Evolutionary conservation across 2,329 filamentous ascomycete species (phyloP).

Genomic region (Talaromyces sp.): DNA sequence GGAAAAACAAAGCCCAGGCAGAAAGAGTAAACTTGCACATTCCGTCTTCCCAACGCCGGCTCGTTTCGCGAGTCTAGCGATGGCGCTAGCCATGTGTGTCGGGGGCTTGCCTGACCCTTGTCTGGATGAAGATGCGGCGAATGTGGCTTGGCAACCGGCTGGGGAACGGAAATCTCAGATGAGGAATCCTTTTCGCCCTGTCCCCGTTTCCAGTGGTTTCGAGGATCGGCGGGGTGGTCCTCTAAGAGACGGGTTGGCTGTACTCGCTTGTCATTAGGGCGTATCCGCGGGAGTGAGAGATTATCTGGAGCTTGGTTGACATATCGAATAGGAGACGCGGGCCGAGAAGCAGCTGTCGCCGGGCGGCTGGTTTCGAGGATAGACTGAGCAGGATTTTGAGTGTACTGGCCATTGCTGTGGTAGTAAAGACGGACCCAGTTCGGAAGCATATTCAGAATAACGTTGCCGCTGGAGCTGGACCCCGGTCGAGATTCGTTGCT

Average conservation of each 20-base stretch:
- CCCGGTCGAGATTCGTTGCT: conserved; percentile 27
- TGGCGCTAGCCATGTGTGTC: conserved; percentile 69
- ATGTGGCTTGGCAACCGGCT: conserved; percentile 59
- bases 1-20: conserved; percentile 74
- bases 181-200: conserved; percentile 25
- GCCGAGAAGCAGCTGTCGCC: conserved; percentile 18
- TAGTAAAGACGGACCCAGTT: conserved; percentile 63
- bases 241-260: conserved; percentile 21
- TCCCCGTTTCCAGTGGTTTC: conserved; percentile 37
- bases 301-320: conserved; percentile 27
- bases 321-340: conserved; percentile 23
- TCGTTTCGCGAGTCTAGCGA: conserved; percentile 63
- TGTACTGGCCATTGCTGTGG: conserved; percentile 52
- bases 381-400: conserved; percentile 40
- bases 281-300: conserved; percentile 25
- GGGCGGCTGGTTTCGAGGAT: conserved; percentile 28
- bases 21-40: conserved; percentile 71
- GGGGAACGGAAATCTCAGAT: conserved; percentile 21
- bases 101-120: conserved; percentile 50
- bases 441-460: conserved; percentile 40
- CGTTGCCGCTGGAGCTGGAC: conserved; percentile 43
- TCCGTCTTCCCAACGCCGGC: conserved; percentile 60
- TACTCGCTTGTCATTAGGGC: conserved; percentile 17
- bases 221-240: conserved; percentile 36
- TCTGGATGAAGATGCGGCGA: conserved; percentile 68